phyloP scores from a whole-genome alignment of 768 basidiomycete species.

The Cystofilobasidium macerans region DNA sequence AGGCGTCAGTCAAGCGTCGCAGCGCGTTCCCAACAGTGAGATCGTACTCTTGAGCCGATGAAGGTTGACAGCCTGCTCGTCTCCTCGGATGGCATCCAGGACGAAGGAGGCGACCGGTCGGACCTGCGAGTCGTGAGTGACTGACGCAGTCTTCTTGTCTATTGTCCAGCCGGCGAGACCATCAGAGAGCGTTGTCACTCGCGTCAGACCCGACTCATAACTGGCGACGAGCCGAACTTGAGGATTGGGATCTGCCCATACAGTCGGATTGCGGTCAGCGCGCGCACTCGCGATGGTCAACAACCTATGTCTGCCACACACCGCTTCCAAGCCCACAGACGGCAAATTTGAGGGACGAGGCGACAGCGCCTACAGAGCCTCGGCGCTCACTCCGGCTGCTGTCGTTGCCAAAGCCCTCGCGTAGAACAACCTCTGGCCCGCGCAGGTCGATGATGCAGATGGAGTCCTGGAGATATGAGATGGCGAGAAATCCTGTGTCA shows the following conservation, averaged over 20 bases:
- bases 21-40: no score
- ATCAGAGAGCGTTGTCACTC: conserved; percentile 48
- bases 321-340: conserved; percentile 52
- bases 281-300: conserved; percentile 32
- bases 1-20: no score
- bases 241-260: conserved; percentile 39
- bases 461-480: conserved; percentile 52
- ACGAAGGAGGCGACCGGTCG: conserved; percentile 37
- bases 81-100: conserved; percentile 32
- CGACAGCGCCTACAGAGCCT: conserved; percentile 27
- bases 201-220: conserved; percentile 44
- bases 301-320: conserved; percentile 30
- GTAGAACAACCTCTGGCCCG: conserved; percentile 56
- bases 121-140: conserved; percentile 39
- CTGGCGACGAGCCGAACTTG: conserved; percentile 52
- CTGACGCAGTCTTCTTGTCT: conserved; percentile 35
- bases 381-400: conserved; percentile 25
- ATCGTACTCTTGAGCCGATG: background rate
- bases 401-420: conserved; percentile 40
- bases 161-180: conserved; percentile 43
- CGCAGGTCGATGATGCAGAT: conserved; percentile 62
- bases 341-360: conserved; percentile 53
- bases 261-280: conserved; percentile 34
- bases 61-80: conserved; percentile 30
- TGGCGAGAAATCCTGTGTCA: conserved; percentile 66